phyloP scores from a whole-genome alignment of 371 early-diverging fungal genomes.

The Furculomyces boomerangus region DNA sequence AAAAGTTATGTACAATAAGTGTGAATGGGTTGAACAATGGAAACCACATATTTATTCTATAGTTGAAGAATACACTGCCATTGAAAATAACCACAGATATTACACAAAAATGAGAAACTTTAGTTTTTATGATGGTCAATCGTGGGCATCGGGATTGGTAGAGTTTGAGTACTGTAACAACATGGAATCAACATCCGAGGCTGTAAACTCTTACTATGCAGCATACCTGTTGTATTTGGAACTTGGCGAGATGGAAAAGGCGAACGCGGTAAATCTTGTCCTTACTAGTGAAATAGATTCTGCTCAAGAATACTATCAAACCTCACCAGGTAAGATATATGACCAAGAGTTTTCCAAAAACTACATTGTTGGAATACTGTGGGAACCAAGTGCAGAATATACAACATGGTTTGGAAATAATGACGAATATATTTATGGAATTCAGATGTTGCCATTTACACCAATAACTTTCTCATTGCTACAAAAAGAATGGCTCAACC shows the following conservation, averaged over 20 bases:
- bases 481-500: slow-evolving; percentile 16
- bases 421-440: slow-evolving; percentile 54
- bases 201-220: slow-evolving; percentile 55
- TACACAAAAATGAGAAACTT: slow-evolving; percentile 45
- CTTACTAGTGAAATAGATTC: slow-evolving; percentile 34
- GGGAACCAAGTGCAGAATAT: slow-evolving; percentile 52
- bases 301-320: slow-evolving; percentile 35
- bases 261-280: slow-evolving; percentile 25
- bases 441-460: slow-evolving; percentile 58
- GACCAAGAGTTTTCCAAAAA: slow-evolving; percentile 27
- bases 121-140: slow-evolving; percentile 62
- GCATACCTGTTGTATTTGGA: slow-evolving; percentile 26
- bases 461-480: slow-evolving; percentile 26
- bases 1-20: slow-evolving; percentile 22
- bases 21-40: slow-evolving; percentile 11
- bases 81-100: slow-evolving; percentile 22
- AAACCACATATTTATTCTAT: slow-evolving; percentile 21
- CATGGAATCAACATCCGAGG: slow-evolving; percentile 57
- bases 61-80: slow-evolving; percentile 46
- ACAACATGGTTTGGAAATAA: slow-evolving; percentile 40
- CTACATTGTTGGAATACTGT: slow-evolving; percentile 49
- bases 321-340: slow-evolving; percentile 11
- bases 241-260: not conserved
- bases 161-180: slow-evolving; percentile 49
- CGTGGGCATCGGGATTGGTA: slow-evolving; percentile 51